phyloP scores from a whole-genome alignment of 345 rosid species.

The Gossypium arboreum region DNA sequence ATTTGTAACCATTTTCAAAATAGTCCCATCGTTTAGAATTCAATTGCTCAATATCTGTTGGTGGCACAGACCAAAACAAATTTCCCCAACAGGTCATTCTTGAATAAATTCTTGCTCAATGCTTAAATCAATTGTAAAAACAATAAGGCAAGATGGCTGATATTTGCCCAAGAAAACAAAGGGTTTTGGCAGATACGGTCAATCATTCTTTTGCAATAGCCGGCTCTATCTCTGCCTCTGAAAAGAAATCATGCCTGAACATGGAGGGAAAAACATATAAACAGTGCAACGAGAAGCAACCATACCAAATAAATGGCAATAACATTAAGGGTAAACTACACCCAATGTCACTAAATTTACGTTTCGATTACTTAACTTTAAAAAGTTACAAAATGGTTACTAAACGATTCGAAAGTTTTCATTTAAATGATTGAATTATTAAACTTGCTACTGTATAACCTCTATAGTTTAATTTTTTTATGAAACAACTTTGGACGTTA shows the following conservation, averaged over 20 bases:
- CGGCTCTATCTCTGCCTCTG: constrained; percentile 36
- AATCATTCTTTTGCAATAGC: constrained; percentile 49
- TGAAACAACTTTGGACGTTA: too few species aligned
- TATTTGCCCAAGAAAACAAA: background rate
- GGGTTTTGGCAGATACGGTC: constrained; percentile 20
- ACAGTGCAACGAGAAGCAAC: too few species aligned
- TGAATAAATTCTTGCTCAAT: background rate
- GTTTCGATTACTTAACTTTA: too few species aligned
- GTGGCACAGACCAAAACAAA: constrained; percentile 17
- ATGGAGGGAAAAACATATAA: background rate
- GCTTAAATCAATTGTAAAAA: background rate
- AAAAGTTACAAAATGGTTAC: too few species aligned
- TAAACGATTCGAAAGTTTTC: too few species aligned
- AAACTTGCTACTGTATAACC: too few species aligned
- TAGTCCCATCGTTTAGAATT: background rate
- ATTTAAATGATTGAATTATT: too few species aligned
- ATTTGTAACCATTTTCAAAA: background rate
- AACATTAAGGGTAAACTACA: too few species aligned
- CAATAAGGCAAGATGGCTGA: background rate
- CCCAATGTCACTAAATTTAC: too few species aligned
- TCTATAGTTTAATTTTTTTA: too few species aligned
- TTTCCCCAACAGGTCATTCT: background rate
- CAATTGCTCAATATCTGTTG: background rate
- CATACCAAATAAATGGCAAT: too few species aligned
- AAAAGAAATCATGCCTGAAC: background rate